Percentiles rank a stretch among this genome's conserved stretches.
Evolutionary conservation across 2,329 filamentous ascomycete species (phyloP).

Genomic region (Sclerotinia borealis): DNA sequence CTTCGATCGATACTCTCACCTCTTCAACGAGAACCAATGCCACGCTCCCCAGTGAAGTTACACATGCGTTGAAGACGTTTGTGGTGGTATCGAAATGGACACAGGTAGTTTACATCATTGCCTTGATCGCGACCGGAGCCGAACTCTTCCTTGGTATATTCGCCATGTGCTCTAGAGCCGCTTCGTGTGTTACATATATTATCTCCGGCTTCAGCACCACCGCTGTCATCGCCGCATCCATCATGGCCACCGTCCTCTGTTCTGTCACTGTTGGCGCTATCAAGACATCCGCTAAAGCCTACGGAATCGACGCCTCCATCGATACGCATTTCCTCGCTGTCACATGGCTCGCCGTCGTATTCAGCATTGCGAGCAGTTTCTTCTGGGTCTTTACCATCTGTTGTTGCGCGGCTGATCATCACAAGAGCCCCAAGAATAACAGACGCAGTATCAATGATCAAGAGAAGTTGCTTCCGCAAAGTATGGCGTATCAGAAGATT

Average conservation of each 20-base stretch:
- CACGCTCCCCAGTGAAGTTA: constrained; percentile 61
- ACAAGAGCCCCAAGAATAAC: constrained; percentile 17
- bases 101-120: constrained; percentile 71
- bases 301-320: constrained; percentile 62
- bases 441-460: constrained; percentile 20
- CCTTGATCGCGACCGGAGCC: constrained; percentile 60
- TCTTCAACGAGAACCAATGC: constrained; percentile 44
- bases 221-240: constrained; percentile 55
- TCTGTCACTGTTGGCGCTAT: constrained; percentile 63
- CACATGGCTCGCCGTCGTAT: constrained; percentile 75
- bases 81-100: constrained; percentile 72
- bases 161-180: constrained; percentile 73
- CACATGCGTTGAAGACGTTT: constrained; percentile 66
- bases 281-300: constrained; percentile 59
- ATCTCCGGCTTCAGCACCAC: constrained; percentile 57
- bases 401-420: constrained; percentile 57
- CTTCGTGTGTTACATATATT: constrained; percentile 77
- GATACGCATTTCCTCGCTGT: constrained; percentile 64
- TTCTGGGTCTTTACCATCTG: constrained; percentile 93
- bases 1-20: constrained; percentile 51
- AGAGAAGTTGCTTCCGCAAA: constrained; percentile 28
- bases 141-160: constrained; percentile 76
- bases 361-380: constrained; percentile 66
- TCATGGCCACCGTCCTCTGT: constrained; percentile 70
- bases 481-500: constrained; percentile 41